Evolutionary conservation across 129 eudicot genomes (phyloP), one percentile per base, ranked within the genome.

Genomic region (Centrapalus pauciflorus): DNA sequence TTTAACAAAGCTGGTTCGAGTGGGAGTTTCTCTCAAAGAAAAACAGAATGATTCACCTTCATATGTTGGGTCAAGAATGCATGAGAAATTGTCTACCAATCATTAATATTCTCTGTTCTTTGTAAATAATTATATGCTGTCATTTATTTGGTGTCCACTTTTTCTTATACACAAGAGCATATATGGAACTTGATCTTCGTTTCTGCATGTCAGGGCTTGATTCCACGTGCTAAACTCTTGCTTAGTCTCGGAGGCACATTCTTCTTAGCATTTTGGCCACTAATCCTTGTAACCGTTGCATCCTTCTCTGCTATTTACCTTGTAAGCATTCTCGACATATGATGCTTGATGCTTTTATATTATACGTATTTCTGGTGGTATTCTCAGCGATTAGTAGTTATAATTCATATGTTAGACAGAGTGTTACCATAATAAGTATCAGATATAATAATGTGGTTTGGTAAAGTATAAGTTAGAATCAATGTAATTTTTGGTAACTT

Each of bases 221-320:
- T 92, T 77, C 98, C 98, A 27, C 96, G 98, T 43, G 96, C 77
- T 55, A 92, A 88, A 78, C 77, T 92, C 65, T 76, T 92, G 89
- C 79, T 92, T 61, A 77, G 82, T 23, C 87, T 92, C 59, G 98
- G 98, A 62, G 98, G 96, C 63, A 85, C 98, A 19, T 88, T 72
- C 77, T 85, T 88, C 77, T 77, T 92, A 82, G 87, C 85, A 23
- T 92, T 92, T 78, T 81, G 96, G 96, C 98, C 88, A 2, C 73
- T 92, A 73, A 92, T 92, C 55, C 82, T 92, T 45, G 71, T 77
- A 45, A 88, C 95, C 1, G 81, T 85, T 55, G 85, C 95, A 59
- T 69, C 79, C 43, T 85, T 85, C 73, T 55, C 85, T 73, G 96
- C 91, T 43, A 64, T 88, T 57, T 92, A 92, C 72, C 77, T 92